Base-by-base conservation (phyloP, 2,329 filamentous ascomycete genomes). In the Scytalidium lignicola region DNA sequence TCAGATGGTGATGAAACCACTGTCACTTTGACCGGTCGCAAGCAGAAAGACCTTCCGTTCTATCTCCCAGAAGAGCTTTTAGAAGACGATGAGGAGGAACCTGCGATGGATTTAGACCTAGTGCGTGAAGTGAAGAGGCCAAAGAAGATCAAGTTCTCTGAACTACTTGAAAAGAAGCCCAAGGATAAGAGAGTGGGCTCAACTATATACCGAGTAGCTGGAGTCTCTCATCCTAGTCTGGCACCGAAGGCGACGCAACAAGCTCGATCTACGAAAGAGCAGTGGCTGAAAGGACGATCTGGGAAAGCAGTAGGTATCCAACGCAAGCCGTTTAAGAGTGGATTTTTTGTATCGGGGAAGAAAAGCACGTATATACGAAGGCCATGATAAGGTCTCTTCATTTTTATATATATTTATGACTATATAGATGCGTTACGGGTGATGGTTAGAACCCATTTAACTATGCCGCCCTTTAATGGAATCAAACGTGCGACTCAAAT, bases 31-130 rank as follows among this genome's bases (percentile, higher is more conserved):
- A 46, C 29, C 15, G n/a, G 20, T 12, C 19, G 32, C 6, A 21
- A 43, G 41, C 32, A 13, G 32, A 37, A 37, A 37, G 32, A 37
- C n/a, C 10, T 37, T 15, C 62, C 62, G 22, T 54, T 59, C 15
- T 49, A 62, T 10, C 53, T 66, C 6, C 63, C 63, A 1, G 51
- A 48, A 3, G 62, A 64, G 43, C 62, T 56, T 32, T 49, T 66
- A 2, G 55, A 64, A 43, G 63, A 65, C 22, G 51, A 55, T 18
- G 53, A 57, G 2, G 29, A 51, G 41, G 53, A 49, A 3, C 15
- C 29, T 13, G 43, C 51, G 39, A 21, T 8, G 21, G 22, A 44
- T 20, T 20, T 41, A 20, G 17, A 28, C 17, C 18, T 20, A 18
- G 32, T 20, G 26, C 20, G 29, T 10, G 19, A 43, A 10, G 20